phyloP scores from a whole-genome alignment of 306 rosid species.

The Medicago ruthenica region DNA sequence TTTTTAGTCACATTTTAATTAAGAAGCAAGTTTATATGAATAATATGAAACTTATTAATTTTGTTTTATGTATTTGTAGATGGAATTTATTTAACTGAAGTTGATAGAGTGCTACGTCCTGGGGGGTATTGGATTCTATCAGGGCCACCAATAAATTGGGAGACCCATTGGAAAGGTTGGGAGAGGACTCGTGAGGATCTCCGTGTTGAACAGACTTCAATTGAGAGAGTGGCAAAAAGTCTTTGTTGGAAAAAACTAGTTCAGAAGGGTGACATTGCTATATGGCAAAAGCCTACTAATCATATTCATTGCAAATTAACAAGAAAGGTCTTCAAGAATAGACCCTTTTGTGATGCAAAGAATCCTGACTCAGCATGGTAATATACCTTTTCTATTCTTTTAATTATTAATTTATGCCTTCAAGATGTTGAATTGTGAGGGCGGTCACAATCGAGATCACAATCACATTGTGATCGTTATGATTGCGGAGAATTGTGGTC shows the following conservation, averaged over 20 bases:
- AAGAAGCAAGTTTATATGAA: background rate
- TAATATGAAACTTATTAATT: background rate
- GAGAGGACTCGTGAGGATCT: slow-evolving; percentile 69
- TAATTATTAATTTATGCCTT: background rate
- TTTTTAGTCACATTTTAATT: background rate
- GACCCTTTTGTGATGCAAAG: slow-evolving; percentile 69
- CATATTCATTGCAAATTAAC: slow-evolving; percentile 74
- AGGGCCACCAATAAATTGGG: slow-evolving; percentile 96
- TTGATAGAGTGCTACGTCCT: slow-evolving; percentile 82
- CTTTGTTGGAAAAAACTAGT: slow-evolving; percentile 86
- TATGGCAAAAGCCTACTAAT: slow-evolving; percentile 91
- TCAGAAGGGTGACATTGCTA: slow-evolving; percentile 79
- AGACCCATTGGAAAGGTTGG: slow-evolving; percentile 88
- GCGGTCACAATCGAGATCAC: background rate
- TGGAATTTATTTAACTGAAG: slow-evolving; percentile 78
- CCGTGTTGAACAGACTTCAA: slow-evolving; percentile 65
- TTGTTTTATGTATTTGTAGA: slow-evolving; percentile 52
- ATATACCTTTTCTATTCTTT: background rate
- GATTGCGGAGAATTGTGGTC: background rate
- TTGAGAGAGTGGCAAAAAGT: slow-evolving; percentile 80
- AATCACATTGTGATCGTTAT: background rate
- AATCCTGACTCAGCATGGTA: slow-evolving; percentile 89
- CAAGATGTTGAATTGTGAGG: no score
- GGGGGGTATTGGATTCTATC: slow-evolving; percentile 99
- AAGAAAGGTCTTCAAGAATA: slow-evolving; percentile 70